Base-by-base conservation (phyloP, 1,284 basidiomycete genomes). In the Cronartium quercuum region DNA sequence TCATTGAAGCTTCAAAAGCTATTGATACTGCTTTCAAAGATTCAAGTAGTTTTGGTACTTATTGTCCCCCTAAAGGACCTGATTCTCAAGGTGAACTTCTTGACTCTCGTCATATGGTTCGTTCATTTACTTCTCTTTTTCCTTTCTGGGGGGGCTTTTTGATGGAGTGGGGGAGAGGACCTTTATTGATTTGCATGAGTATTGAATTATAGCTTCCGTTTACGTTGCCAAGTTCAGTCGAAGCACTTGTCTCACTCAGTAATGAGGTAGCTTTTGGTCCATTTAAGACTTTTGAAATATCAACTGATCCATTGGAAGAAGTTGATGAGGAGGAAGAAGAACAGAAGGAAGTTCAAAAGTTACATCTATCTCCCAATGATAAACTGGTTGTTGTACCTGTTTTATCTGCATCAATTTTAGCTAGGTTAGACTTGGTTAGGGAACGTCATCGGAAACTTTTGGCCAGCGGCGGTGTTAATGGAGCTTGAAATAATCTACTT, bases 41-140 rank as follows among this genome's bases (percentile, higher is more conserved):
- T 68, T 82, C 84, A 0, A 84, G 85, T 40, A 87, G 88, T 40
- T 86, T 88, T 61, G 85, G 87, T 0, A 82, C 85, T 6, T 95
- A 92, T 89, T 87, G 88, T 74, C 90, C 92, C 15, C 84, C 87
- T 0, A 86, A 86, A 73, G 86, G 90, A 35, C 90, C 91, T 0
- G 90, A 91, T 80, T 89, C 88, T 24, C 85, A 93, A 2, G 92
- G 92, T 62, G 93, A 96, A 82, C 83, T 94, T 21, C 84, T 96
- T 75, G 93, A 97, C 81, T 92, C 91, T 29, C 86, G 93, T 76
- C 87, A 91, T 81, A 97, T 97, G 92, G 86, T 98, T 13, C 13
- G 69, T 65, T 37, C 3, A 21, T 51, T 21, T 64, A 64, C n/a
- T 64, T 21, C 6, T 47, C 9, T 18, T 29, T 21, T 70, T 37